Percentiles rank a stretch among this genome's conserved stretches.
Evolutionary conservation across 2,329 filamentous ascomycete genomes (phyloP).

Genomic region (Fusarium annulatum): DNA sequence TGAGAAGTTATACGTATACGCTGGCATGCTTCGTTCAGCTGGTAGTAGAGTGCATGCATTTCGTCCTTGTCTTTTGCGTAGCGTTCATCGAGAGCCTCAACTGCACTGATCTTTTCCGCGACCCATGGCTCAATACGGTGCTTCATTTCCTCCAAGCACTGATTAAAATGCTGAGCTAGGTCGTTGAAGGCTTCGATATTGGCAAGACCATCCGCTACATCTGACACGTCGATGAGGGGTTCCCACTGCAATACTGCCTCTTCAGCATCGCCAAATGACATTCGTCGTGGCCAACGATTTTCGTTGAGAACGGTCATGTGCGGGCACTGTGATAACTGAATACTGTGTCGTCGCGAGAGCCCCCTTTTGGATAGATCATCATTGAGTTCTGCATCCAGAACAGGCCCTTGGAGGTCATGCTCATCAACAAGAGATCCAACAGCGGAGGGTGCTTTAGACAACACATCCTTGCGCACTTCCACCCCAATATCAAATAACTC

Average conservation of each 20-base stretch:
- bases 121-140: slow-evolving; percentile 71
- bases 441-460: slow-evolving; percentile 62
- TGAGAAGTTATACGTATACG: slow-evolving; percentile 73
- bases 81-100: slow-evolving; percentile 70
- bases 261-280: slow-evolving; percentile 81
- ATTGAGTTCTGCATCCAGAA: slow-evolving; percentile 61
- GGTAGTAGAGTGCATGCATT: slow-evolving; percentile 74
- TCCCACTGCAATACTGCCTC: slow-evolving; percentile 78
- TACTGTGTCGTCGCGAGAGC: slow-evolving; percentile 72
- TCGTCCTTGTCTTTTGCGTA: slow-evolving; percentile 73
- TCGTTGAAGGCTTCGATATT: slow-evolving; percentile 56
- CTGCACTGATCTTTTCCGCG: slow-evolving; percentile 62
- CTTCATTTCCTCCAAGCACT: slow-evolving; percentile 63
- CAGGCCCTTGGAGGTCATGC: slow-evolving; percentile 65
- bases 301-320: slow-evolving; percentile 59
- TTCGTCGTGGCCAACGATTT: slow-evolving; percentile 74
- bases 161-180: slow-evolving; percentile 66
- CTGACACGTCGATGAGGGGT: slow-evolving; percentile 59
- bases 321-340: slow-evolving; percentile 52
- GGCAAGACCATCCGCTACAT: slow-evolving; percentile 43
- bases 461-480: slow-evolving; percentile 57
- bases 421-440: slow-evolving; percentile 70
- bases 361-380: slow-evolving; percentile 57
- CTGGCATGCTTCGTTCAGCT: slow-evolving; percentile 77
- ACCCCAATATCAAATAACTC: slow-evolving; percentile 49